A percentile compares a stretch with the other conserved stretches of the same genome.
Evolutionary conservation across 805 yeast genomes (phyloP).

Genomic region (Metschnikowia henanensis): DNA sequence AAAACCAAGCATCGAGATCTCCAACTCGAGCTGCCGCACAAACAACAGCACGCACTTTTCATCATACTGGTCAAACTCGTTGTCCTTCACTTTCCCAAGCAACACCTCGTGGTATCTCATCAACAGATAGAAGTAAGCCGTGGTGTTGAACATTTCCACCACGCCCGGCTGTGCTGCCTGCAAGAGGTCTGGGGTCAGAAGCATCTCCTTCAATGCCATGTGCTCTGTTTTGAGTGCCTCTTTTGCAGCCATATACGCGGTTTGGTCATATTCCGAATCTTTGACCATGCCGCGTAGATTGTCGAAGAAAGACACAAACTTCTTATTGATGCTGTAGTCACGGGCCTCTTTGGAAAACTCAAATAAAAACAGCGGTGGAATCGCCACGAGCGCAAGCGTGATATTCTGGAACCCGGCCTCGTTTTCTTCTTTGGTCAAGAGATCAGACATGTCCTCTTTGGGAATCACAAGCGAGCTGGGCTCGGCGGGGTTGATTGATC

Average conservation of each 20-base stretch:
- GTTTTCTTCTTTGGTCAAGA: neutral
- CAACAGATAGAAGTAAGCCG: conserved; percentile 7
- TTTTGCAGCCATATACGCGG: neutral
- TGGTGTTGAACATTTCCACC: conserved; percentile 9
- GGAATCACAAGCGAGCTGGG: conserved; percentile 2
- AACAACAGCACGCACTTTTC: conserved; percentile 7
- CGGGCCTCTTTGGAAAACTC: neutral
- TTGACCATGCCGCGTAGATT: conserved; percentile 3
- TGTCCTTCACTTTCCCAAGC: neutral
- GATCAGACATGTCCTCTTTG: conserved; percentile 2
- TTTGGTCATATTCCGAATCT: neutral
- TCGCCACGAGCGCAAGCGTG: conserved; percentile 3
- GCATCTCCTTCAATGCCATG: neutral
- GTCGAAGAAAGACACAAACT: conserved; percentile 1
- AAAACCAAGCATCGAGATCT: conserved; percentile 7
- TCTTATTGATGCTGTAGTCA: conserved; percentile 4
- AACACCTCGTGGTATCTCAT: conserved; percentile 9
- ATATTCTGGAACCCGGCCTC: conserved; percentile 2
- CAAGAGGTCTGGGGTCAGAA: neutral
- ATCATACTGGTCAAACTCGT: conserved; percentile 6
- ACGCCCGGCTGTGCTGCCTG: conserved; percentile 1
- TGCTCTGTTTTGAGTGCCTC: neutral
- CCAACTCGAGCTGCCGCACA: conserved; percentile 6
- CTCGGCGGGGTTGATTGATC: neutral
- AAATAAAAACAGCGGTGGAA: conserved; percentile 3